phyloP scores from a whole-genome alignment of 2,329 filamentous ascomycete genomes.

The Penicillium vulpinum region DNA sequence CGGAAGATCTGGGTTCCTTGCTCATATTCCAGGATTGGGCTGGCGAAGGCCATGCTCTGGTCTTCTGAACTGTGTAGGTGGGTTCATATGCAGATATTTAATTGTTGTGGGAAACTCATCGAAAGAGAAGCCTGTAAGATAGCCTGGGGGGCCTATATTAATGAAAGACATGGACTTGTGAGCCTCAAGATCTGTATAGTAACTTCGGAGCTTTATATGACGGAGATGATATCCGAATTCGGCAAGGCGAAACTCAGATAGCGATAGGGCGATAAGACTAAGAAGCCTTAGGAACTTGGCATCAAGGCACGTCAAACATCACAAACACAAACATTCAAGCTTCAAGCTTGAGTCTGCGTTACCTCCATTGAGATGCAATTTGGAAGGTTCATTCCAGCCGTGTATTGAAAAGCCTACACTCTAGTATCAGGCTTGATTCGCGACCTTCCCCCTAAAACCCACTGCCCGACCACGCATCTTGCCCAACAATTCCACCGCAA shows the following conservation, averaged over 20 bases:
- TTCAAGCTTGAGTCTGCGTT: conserved; percentile 6
- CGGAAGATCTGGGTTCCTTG: background rate
- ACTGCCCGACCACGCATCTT: background rate
- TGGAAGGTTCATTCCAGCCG: background rate
- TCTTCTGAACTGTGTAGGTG: background rate
- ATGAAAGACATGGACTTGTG: background rate
- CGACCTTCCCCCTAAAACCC: background rate
- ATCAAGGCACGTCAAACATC: conserved; percentile 4
- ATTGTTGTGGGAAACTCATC: background rate
- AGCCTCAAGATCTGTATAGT: background rate
- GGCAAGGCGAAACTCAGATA: background rate
- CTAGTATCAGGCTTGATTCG: background rate
- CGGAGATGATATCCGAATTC: background rate
- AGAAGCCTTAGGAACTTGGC: background rate
- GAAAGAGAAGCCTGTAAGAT: background rate
- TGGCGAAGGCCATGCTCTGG: background rate
- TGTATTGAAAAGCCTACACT: background rate
- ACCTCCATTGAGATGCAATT: background rate
- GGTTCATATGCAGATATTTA: too few relatives aligned
- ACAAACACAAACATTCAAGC: conserved; percentile 11
- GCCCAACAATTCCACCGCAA: background rate
- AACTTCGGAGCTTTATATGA: background rate
- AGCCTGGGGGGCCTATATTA: too few relatives aligned
- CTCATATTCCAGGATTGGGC: background rate
- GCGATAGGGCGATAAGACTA: conserved; percentile 5